A percentile compares a stretch with the other conserved stretches of the same genome.
These are phyloP conservation scores for Pseudogymnoascus sp. DNA, from an alignment of 2,329 filamentous ascomycete genomes.

Conservation along the genomic window DNA sequence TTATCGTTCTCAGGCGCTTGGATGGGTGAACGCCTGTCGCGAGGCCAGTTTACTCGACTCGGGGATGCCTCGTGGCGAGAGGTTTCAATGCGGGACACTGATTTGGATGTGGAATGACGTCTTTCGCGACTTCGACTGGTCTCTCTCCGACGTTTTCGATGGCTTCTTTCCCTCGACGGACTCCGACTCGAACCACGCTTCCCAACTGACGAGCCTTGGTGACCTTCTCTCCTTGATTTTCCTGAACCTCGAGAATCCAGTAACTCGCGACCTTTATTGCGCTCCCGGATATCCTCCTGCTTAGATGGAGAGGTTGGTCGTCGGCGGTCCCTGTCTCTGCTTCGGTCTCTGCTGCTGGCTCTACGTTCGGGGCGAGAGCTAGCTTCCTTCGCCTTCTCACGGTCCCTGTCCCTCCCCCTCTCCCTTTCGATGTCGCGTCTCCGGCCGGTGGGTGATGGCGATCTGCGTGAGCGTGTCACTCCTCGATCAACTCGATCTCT, in stretches of 20 bases:
- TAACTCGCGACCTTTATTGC: slow-evolving; percentile 30
- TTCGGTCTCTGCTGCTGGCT: slow-evolving; percentile 25
- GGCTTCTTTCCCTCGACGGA: slow-evolving; percentile 26
- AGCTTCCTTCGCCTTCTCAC: slow-evolving; percentile 23
- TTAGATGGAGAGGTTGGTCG: slow-evolving; percentile 24
- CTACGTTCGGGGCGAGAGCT: slow-evolving; percentile 20
- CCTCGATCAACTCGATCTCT: slow-evolving; percentile 37
- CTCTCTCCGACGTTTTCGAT: slow-evolving; percentile 27
- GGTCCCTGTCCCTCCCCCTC: slow-evolving; percentile 27
- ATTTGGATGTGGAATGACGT: slow-evolving; percentile 17
- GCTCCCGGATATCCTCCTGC: slow-evolving; percentile 26
- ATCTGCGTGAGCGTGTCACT: slow-evolving; percentile 29
- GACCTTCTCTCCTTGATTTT: slow-evolving; percentile 23
- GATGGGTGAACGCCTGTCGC: slow-evolving; percentile 18
- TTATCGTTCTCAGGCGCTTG: slow-evolving; percentile 21
- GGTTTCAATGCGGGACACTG: slow-evolving; percentile 21
- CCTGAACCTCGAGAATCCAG: slow-evolving; percentile 29
- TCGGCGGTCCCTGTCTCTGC: slow-evolving; percentile 21
- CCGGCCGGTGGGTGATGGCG: slow-evolving; percentile 30
- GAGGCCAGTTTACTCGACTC: slow-evolving; percentile 23
- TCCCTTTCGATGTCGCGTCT: slow-evolving; percentile 29
- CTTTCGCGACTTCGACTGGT: slow-evolving; percentile 26
- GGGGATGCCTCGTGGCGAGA: slow-evolving; percentile 24
- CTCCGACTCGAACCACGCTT: slow-evolving; percentile 30
- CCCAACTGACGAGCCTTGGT: slow-evolving; percentile 26